Percentiles rank a stretch among this genome's conserved stretches.
These are phyloP conservation scores for Myxozyma sirexii DNA, from an alignment of 805 yeast species.

Conservation along the genomic window DNA sequence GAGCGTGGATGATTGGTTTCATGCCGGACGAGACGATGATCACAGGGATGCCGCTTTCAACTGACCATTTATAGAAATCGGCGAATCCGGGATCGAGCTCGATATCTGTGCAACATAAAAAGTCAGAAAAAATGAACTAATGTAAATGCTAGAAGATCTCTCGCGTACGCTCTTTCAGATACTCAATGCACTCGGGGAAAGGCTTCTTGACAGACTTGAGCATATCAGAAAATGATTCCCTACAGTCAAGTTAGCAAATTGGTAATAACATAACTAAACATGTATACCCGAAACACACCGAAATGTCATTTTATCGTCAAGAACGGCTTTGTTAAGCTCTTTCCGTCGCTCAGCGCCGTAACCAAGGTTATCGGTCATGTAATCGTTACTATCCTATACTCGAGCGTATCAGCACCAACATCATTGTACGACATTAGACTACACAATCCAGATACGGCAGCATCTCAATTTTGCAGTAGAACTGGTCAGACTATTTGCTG, in stretches of 20 bases:
- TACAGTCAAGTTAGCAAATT: slow-evolving; percentile 36
- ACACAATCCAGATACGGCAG: too few species aligned
- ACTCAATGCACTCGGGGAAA: slow-evolving; percentile 77
- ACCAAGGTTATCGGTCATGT: slow-evolving; percentile 84
- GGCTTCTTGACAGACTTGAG: slow-evolving; percentile 75
- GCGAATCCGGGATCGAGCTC: slow-evolving; percentile 89
- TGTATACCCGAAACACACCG: slow-evolving; percentile 19
- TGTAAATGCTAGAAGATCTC: not conserved
- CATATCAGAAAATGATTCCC: slow-evolving; percentile 86
- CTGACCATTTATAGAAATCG: slow-evolving; percentile 78
- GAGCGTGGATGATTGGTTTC: slow-evolving; percentile 84
- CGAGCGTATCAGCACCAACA: not conserved
- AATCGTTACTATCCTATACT: slow-evolving; percentile 79
- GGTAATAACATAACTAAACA: not conserved
- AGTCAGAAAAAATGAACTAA: not conserved
- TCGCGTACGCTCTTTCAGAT: slow-evolving; percentile 50
- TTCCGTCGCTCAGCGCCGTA: slow-evolving; percentile 72
- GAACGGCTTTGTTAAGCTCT: slow-evolving; percentile 69
- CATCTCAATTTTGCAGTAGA: not conserved
- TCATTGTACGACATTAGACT: not conserved
- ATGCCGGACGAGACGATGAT: slow-evolving; percentile 91
- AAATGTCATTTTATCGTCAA: slow-evolving; percentile 67
- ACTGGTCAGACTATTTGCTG: too few species aligned
- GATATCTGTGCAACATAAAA: slow-evolving; percentile 46
- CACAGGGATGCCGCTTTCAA: slow-evolving; percentile 70